Evolutionary conservation across 164 flowering plant genomes (phyloP).

Genomic region (Kalanchoe fedtschenkoi): DNA sequence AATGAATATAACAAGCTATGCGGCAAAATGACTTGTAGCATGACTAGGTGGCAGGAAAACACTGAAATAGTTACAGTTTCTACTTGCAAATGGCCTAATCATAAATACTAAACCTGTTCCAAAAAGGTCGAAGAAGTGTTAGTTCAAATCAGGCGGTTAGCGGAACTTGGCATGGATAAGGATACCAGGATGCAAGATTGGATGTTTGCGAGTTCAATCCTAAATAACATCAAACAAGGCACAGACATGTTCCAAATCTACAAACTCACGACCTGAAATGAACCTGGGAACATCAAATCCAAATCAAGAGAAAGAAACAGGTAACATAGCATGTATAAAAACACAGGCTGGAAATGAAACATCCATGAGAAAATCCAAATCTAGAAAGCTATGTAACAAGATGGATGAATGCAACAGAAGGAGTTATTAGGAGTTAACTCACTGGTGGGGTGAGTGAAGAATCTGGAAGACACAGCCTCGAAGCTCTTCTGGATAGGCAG

Average conservation of each 20-base stretch:
- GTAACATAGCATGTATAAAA: neutral
- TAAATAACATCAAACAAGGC: neutral
- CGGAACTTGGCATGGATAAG: too few species aligned
- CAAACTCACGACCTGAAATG: neutral
- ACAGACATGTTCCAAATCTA: neutral
- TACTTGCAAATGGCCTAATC: neutral
- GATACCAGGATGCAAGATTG: neutral
- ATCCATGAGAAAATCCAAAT: neutral
- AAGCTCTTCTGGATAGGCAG: conserved; percentile 38
- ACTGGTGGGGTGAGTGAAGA: conserved; percentile 36
- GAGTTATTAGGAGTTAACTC: too few species aligned
- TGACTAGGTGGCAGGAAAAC: too few species aligned
- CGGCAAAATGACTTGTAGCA: too few species aligned
- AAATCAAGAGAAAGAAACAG: too few species aligned
- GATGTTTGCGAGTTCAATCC: neutral
- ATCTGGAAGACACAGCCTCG: conserved; percentile 31
- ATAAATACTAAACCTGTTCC: neutral
- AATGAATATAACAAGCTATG: too few species aligned
- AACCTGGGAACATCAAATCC: neutral
- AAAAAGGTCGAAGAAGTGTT: too few species aligned
- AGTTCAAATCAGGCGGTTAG: neutral
- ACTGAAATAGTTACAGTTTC: neutral
- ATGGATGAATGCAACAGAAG: conserved; percentile 1
- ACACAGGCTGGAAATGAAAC: neutral
- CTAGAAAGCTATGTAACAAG: neutral